Base-by-base conservation (phyloP, 768 basidiomycete genomes). In the Pleurotus ostreatus region DNA sequence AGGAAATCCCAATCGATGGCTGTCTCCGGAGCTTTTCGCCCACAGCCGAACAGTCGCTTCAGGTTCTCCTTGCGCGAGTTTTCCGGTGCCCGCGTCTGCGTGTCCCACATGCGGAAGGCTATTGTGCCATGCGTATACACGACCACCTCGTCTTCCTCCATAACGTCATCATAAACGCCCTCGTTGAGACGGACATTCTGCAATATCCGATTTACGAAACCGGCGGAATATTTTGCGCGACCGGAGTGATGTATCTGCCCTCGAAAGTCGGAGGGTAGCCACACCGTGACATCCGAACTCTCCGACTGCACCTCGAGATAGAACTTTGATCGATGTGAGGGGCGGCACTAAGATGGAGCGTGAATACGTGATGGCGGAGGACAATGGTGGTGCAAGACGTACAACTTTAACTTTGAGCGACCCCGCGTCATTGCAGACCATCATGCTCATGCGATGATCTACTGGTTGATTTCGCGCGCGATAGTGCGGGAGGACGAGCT, bases 31-130 rank as follows among this genome's bases (percentile, higher is more conserved):
- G 74, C 71, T 66, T 78, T 85, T 63, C 76, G 81, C 9, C 74
- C 63, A 66, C 81, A 81, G 41, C 84, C 74, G 64, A 88, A 86
- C 57, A 88, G 74, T 47, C 86, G 78, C 66, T 81, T 85, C 60
- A 85, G 66, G 1, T 77, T 71, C 70, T 90, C 89, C 66, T 79
- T 83, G 55, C 79, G 80, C 46, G 71, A 56, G 46, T 78, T 81
- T 67, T 91, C 89, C 16, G 87, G 83, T 45, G 81, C 76, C 60
- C 80, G 77, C 13, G 83, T 81, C 59, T 79, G 78, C 53, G 86
- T 78, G 67, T 91, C 86, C 89, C 89, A 91, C 88, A 89, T 89
- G 26, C 83, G 82, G 68, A 91, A 86, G 2, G 77, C 80, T 55
- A 91, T 77, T 43, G 67, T 70, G 15, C 89, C 88, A 15, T 64